These are phyloP conservation scores for Stenocarpella maydis DNA, from an alignment of 2,329 filamentous ascomycete genomes.

Conservation along the genomic window DNA sequence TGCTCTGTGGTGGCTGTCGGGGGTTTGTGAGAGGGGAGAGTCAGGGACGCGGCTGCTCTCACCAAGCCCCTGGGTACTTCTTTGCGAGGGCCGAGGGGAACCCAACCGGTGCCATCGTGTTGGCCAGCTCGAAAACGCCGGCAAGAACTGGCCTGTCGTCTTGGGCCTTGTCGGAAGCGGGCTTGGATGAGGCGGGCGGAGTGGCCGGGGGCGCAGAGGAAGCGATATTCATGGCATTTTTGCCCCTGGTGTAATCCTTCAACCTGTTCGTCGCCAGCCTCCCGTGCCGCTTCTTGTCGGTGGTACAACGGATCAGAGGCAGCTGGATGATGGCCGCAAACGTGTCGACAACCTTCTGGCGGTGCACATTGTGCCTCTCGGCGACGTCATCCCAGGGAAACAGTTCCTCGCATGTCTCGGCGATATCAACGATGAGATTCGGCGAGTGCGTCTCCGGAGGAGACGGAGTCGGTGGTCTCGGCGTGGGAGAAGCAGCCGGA, in stretches of 20 bases:
- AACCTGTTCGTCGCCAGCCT: constrained; percentile 51
- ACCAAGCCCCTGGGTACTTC: constrained; percentile 26
- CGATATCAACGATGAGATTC: constrained; percentile 56
- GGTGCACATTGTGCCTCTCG: constrained; percentile 51
- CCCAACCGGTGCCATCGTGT: constrained; percentile 32
- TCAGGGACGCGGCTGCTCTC: neutral
- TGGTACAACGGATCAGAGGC: constrained; percentile 55
- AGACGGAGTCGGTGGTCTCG: neutral
- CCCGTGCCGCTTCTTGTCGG: constrained; percentile 52
- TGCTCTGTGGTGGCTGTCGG: too few relatives aligned
- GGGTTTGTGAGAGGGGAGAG: neutral
- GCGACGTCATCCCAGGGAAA: constrained; percentile 58
- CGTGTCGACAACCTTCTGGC: constrained; percentile 55
- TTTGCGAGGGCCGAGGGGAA: constrained; percentile 30
- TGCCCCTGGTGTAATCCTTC: constrained; percentile 53
- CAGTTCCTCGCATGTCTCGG: constrained; percentile 54
- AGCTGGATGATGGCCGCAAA: constrained; percentile 58
- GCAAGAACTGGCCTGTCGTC: constrained; percentile 27
- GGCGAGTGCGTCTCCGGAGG: constrained; percentile 46
- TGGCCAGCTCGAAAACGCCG: constrained; percentile 33
- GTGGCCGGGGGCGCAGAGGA: neutral
- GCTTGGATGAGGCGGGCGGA: constrained; percentile 4
- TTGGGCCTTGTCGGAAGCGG: neutral
- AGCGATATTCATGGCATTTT: constrained; percentile 40
- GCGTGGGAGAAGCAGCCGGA: neutral